Evolutionary conservation across 2,329 filamentous ascomycete species (phyloP).

Genomic region (Calonectria montana): DNA sequence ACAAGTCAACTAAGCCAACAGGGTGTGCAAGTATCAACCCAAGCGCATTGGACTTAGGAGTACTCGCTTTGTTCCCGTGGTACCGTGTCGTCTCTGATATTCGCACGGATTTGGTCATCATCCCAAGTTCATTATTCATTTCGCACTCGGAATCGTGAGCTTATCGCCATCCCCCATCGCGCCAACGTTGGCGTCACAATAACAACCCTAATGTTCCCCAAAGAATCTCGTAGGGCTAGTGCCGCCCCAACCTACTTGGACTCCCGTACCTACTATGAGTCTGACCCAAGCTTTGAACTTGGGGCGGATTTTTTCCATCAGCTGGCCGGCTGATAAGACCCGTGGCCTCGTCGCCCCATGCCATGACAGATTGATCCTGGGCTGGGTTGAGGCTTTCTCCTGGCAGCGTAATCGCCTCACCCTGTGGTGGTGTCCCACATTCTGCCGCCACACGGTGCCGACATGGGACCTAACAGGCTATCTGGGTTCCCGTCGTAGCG

Average conservation of each 20-base stretch:
- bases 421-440: constrained; percentile 15
- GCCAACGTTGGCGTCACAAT: constrained; percentile 15
- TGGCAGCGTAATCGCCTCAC: constrained; percentile 2
- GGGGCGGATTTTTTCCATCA: background rate
- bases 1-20: constrained; percentile 4
- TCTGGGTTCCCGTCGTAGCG: constrained; percentile 9
- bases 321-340: background rate
- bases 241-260: background rate
- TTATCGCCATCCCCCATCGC: constrained; percentile 9
- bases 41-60: constrained; percentile 22
- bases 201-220: constrained; percentile 12
- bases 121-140: constrained; percentile 25
- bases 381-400: background rate
- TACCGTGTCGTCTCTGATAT: constrained; percentile 32
- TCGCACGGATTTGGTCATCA: constrained; percentile 35
- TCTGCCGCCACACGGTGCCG: background rate
- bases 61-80: constrained; percentile 35
- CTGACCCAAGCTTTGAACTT: background rate
- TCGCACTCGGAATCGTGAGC: constrained; percentile 17
- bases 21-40: constrained; percentile 37
- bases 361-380: constrained; percentile 3
- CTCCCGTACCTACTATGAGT: background rate
- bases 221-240: background rate
- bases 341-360: constrained; percentile 2
- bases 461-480: constrained; percentile 8